Evolutionary conservation across 2,329 filamentous ascomycete species (phyloP).

Genomic region (Tolypocladium pustulatum): DNA sequence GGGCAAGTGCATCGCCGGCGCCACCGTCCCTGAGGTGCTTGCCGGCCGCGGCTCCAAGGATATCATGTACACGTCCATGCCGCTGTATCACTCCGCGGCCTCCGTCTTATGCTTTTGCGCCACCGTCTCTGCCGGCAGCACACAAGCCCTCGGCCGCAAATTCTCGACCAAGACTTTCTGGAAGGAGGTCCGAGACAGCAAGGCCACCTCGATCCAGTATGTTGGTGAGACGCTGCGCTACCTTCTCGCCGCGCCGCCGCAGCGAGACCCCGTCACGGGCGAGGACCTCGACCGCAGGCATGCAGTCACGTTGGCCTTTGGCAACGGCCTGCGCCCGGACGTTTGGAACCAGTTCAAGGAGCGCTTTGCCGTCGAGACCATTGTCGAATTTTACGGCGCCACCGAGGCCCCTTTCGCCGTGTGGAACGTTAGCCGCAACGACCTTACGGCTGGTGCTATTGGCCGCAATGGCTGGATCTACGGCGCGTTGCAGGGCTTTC

Average conservation of each 20-base stretch:
- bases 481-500: constrained; percentile 38
- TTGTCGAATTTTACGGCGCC: constrained; percentile 73
- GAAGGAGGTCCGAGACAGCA: constrained; percentile 58
- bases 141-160: constrained; percentile 62
- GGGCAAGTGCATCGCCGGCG: constrained; percentile 49
- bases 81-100: constrained; percentile 78
- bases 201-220: constrained; percentile 73
- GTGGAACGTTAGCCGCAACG: constrained; percentile 66
- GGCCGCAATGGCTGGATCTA: constrained; percentile 60
- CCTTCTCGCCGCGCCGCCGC: constrained; percentile 56
- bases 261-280: constrained; percentile 51
- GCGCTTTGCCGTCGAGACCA: constrained; percentile 62
- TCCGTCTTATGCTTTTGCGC: constrained; percentile 57
- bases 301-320: constrained; percentile 63
- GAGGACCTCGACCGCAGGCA: constrained; percentile 63
- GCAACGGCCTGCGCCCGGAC: constrained; percentile 77
- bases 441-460: constrained; percentile 65
- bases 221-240: constrained; percentile 84
- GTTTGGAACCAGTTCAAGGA: constrained; percentile 78
- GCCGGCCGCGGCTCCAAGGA: constrained; percentile 51
- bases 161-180: constrained; percentile 74
- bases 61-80: constrained; percentile 79
- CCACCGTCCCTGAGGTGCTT: constrained; percentile 27
- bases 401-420: constrained; percentile 61
- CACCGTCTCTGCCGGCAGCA: constrained; percentile 48